Evolutionary conservation across 768 basidiomycete species (phyloP), one percentile per base, ranked within the genome.

Genomic region (Russula olivacea): DNA sequence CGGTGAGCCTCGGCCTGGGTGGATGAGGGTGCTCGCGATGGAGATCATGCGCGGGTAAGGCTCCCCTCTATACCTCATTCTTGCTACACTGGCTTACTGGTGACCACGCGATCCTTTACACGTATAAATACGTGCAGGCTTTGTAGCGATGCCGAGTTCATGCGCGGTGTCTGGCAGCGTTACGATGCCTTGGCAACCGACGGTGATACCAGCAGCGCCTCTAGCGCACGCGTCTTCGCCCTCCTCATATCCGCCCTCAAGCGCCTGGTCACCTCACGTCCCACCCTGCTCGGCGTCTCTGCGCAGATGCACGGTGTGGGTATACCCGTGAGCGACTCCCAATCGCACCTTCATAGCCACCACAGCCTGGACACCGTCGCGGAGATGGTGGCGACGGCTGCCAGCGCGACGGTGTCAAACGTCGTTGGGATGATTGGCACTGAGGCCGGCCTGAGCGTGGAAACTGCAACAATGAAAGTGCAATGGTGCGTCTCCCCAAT

Each of bases 181-280:
- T 63, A 66, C 61, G 65, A 68, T 23, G 54, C 54, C 10, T 25
- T 32, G 19, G 47, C 15, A 21, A 14, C 0, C 6, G 94, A 3
- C 78, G 79, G 78, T 62, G 83, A 86, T 60, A 78, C 87, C 51
- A 77, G 80, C 36, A 82, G 87, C 14, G 87, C 19, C 1, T 72
- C 79, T 0, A 83, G 83, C 41, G 84, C 88, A 19, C 87, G 88
- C 58, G 81, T 92, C 11, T 89, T 95, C 70, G 82, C 79, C 9
- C 83, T 85, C 15, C 80, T 98, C 48, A 82, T 98, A 45, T 84
- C 90, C 0, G 85, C 91, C 0, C 77, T 99, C 59, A 93, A 93
- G 68, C 83, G 93, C 21, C 77, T 98, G 6, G 81, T 94, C 10
- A 93, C 92, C 0, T 93, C 97, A 74, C 94, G 89, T 64, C 96